Conservation (phyloP, 495 filamentous ascomycete species). For the Talaromyces liani region DNA sequence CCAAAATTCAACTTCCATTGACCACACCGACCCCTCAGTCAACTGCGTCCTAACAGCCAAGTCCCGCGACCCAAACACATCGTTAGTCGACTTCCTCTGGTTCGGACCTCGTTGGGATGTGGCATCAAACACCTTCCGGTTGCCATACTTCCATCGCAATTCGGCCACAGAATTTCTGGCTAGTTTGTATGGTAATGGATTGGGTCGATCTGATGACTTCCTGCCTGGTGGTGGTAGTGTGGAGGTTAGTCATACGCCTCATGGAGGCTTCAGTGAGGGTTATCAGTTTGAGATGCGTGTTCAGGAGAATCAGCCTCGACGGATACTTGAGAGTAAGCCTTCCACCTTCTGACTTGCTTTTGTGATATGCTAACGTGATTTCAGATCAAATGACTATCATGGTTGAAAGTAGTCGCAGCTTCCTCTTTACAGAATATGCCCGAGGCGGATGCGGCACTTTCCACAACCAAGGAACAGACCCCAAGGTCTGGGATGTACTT, state of each 20-base stretch:
- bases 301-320: conserved; percentile 32
- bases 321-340: conserved; percentile 27
- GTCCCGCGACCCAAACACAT: conserved; percentile 28
- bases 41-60: conserved; percentile 33
- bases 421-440: conserved; percentile 35
- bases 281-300: conserved; percentile 33
- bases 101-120: conserved; percentile 38
- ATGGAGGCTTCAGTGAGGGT: conserved; percentile 34
- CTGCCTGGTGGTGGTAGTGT: conserved; percentile 34
- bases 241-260: conserved; percentile 34
- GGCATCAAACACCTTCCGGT: conserved; percentile 34
- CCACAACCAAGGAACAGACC: conserved; percentile 30
- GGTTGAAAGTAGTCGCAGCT: conserved; percentile 33
- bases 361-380: background rate
- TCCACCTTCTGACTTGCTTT: background rate
- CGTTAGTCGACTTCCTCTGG: conserved; percentile 34
- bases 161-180: conserved; percentile 35
- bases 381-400: conserved; percentile 27
- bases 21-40: conserved; percentile 34
- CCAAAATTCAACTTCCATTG: conserved; percentile 33
- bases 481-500: conserved; percentile 33
- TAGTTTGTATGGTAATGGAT: conserved; percentile 30
- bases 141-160: conserved; percentile 38
- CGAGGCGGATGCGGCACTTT: conserved; percentile 27
- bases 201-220: conserved; percentile 35